Conservation (phyloP, 2,329 filamentous ascomycete species). For the Clonostachys rhizophaga region DNA sequence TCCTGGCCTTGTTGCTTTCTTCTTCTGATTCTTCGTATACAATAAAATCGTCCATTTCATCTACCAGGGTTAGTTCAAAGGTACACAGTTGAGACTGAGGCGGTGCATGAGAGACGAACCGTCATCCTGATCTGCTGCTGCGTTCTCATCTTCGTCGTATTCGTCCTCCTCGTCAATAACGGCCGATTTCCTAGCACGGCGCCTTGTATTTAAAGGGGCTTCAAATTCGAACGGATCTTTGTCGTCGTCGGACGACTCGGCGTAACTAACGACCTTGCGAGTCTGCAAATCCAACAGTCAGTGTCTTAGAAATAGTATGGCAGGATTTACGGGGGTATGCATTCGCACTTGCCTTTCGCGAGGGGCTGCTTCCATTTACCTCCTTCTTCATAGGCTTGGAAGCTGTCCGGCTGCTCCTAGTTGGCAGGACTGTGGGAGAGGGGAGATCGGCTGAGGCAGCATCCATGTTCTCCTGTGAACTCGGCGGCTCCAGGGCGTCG, state of each 20-base stretch:
- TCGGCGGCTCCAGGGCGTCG: constrained; percentile 63
- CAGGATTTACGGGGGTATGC: neutral
- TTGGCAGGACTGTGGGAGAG: constrained; percentile 27
- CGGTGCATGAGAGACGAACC: constrained; percentile 27
- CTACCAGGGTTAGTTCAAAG: constrained; percentile 16
- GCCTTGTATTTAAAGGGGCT: constrained; percentile 29
- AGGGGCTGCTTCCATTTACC: constrained; percentile 62
- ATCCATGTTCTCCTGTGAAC: constrained; percentile 62
- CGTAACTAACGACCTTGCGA: constrained; percentile 67
- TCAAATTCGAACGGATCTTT: constrained; percentile 55
- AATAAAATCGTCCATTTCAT: constrained; percentile 83
- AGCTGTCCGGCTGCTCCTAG: constrained; percentile 6
- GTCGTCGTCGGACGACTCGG: constrained; percentile 78
- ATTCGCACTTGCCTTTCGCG: constrained; percentile 60
- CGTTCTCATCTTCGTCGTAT: constrained; percentile 65
- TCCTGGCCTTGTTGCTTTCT: constrained; percentile 51
- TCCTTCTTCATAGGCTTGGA: constrained; percentile 22
- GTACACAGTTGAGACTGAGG: neutral
- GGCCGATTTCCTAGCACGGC: constrained; percentile 43
- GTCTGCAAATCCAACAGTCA: constrained; percentile 23
- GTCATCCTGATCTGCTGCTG: constrained; percentile 58
- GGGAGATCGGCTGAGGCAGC: neutral
- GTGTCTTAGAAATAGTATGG: neutral
- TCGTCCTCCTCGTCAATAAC: constrained; percentile 66
- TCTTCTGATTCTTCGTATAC: constrained; percentile 83